Percentiles rank a stretch among this genome's conserved stretches.
These are phyloP conservation scores for Daldinia loculata DNA, from an alignment of 495 filamentous ascomycete species.

Conservation along the genomic window DNA sequence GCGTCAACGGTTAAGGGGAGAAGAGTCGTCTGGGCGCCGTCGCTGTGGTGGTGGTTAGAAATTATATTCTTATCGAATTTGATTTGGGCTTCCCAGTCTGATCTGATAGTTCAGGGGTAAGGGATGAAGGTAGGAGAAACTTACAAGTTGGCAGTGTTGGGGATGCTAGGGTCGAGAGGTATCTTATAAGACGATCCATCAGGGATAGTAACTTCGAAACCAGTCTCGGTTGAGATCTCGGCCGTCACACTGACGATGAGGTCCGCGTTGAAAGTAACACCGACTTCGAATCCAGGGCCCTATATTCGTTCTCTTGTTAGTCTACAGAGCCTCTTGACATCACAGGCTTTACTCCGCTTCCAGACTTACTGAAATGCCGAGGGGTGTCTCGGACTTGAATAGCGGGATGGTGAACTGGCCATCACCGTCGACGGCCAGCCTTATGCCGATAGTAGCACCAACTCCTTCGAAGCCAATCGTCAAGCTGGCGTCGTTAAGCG, in stretches of 20 bases:
- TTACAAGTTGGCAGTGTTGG: slow-evolving; percentile 42
- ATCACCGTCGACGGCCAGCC: slow-evolving; percentile 10
- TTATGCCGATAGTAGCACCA: slow-evolving; percentile 34
- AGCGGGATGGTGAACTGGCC: slow-evolving; percentile 38
- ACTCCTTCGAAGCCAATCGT: slow-evolving; percentile 41
- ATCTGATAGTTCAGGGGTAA: background rate
- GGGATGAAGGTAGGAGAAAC: slow-evolving; percentile 5
- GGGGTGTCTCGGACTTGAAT: slow-evolving; percentile 30
- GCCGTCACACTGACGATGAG: slow-evolving; percentile 40
- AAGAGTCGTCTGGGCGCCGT: slow-evolving; percentile 38
- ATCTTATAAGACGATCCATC: slow-evolving; percentile 45
- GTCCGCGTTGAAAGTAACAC: slow-evolving; percentile 43
- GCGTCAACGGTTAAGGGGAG: slow-evolving; percentile 42
- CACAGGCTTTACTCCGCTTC: background rate
- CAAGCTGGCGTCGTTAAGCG: slow-evolving; percentile 37
- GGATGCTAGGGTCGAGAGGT: slow-evolving; percentile 24
- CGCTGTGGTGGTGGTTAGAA: slow-evolving; percentile 27
- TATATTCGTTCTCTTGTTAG: slow-evolving; percentile 10
- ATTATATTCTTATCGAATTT: background rate
- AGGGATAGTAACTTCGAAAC: slow-evolving; percentile 48
- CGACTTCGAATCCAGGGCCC: slow-evolving; percentile 44
- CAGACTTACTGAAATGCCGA: slow-evolving; percentile 39
- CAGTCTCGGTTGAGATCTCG: slow-evolving; percentile 37
- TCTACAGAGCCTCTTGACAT: background rate
- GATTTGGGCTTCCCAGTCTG: background rate